Base-by-base conservation (phyloP, 192 early-diverging fungal species). In the Coemansia sp. region DNA sequence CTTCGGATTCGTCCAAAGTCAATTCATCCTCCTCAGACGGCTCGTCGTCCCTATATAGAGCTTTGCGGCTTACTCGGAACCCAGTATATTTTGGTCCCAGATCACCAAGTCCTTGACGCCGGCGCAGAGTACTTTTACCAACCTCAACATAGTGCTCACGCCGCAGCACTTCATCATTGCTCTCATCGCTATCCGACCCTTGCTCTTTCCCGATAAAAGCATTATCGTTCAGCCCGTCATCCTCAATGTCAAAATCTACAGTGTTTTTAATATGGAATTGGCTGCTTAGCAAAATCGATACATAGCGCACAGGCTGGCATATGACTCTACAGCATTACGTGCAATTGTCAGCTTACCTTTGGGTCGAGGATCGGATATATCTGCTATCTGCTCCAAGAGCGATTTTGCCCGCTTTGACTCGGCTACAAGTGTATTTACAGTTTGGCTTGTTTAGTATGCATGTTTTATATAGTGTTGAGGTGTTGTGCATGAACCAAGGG, bases 51-150 rank as follows among this genome's bases (percentile, higher is more conserved):
- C 73, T 84, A 49, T 88, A 90, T 12, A 90, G 78, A 20, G 71
- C 86, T 46, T 89, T 90, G 61, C 92, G 87, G 36, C 85, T 90
- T 59, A 86, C 83, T 36, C 84, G 85, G 60, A 88, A 87, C 38
- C 92, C 92, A 24, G 76, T 68, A 71, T 93, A 93, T 60, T 90
- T 89, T 4, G 92, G 90, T 39, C 91, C 92, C 20, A 90, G 87
- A 63, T 90, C 80, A 6, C 88, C 73, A 24, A 88, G 81, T 7
- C 86, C 85, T 52, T 88, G 82, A 43, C 84, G 81, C 39, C 75
- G 76, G 48, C 89, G 85, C 48, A 93, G 63, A 15, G 78, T 62
- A 77, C 90, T 91, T 76, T 90, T 93, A 14, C 90, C 92, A 64
- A 93, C 86, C 24, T 75, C 48, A 35, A 90, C 83, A 61, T 92